These are phyloP conservation scores for Colletotrichum godetiae DNA, from an alignment of 2,329 filamentous ascomycete species.

Conservation along the genomic window DNA sequence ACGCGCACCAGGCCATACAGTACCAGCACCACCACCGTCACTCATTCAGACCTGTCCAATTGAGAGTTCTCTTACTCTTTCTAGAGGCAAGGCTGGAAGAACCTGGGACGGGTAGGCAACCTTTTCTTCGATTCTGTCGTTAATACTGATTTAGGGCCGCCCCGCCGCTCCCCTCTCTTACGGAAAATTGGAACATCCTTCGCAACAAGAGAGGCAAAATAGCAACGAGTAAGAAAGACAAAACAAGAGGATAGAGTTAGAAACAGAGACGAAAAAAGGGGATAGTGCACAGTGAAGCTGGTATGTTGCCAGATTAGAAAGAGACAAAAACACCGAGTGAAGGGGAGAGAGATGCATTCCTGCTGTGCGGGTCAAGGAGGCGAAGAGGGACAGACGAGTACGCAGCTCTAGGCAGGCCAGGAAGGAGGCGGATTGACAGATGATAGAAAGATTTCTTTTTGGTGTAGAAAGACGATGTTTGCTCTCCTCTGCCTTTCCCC, in stretches of 20 bases:
- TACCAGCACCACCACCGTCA: background rate
- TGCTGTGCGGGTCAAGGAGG: slow-evolving; percentile 24
- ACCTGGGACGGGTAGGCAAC: background rate
- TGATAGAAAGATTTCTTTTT: background rate
- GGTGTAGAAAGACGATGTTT: background rate
- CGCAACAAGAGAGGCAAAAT: background rate
- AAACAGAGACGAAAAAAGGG: slow-evolving; percentile 11
- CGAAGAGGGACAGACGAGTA: background rate
- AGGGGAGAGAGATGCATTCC: slow-evolving; percentile 27
- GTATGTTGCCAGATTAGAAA: slow-evolving; percentile 30
- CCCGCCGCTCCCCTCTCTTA: no score
- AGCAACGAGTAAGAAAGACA: background rate
- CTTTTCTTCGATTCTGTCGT: background rate
- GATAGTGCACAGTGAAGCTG: background rate
- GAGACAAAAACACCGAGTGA: slow-evolving; percentile 22
- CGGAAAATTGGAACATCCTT: background rate
- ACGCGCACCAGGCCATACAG: background rate
- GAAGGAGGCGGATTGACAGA: background rate
- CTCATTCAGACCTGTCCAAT: background rate
- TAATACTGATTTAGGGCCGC: no score
- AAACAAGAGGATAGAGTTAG: background rate
- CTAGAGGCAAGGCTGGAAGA: background rate
- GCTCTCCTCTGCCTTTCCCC: background rate
- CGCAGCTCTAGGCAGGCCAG: background rate
- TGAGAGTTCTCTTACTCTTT: background rate